These are phyloP conservation scores for Penicillium pulvis DNA, from an alignment of 495 filamentous ascomycete genomes.

Conservation along the genomic window DNA sequence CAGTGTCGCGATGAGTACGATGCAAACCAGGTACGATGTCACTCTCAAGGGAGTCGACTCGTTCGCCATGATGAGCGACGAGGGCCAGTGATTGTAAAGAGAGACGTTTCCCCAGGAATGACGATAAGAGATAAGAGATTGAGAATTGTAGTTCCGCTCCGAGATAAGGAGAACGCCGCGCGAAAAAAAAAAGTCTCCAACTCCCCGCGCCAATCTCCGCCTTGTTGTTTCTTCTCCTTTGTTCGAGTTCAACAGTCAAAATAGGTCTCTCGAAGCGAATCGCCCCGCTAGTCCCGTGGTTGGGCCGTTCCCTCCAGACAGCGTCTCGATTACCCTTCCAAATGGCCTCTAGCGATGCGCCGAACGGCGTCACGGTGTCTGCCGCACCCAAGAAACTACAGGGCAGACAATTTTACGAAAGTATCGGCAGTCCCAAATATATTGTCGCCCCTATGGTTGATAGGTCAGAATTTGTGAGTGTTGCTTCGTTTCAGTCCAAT, in stretches of 20 bases:
- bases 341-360: conserved; percentile 35
- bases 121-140: conserved; percentile 13
- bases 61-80: conserved; percentile 6
- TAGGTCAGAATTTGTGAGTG: conserved; percentile 89
- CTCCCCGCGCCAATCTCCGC: conserved; percentile 6
- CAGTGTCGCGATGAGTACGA: conserved; percentile 66
- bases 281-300: conserved; percentile 30
- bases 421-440: conserved; percentile 85
- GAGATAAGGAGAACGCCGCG: conserved; percentile 5
- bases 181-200: conserved; percentile 25
- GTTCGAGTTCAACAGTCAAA: conserved; percentile 17
- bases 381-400: conserved; percentile 59
- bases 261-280: conserved; percentile 37
- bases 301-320: conserved; percentile 30
- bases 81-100: not conserved
- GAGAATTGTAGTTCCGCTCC: conserved; percentile 16
- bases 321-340: conserved; percentile 16
- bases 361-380: conserved; percentile 23
- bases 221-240: not conserved
- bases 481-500: not conserved
- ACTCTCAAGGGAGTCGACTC: conserved; percentile 28
- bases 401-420: conserved; percentile 89
- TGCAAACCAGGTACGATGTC: conserved; percentile 65
- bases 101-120: not conserved
- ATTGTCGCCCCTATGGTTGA: conserved; percentile 98